Percentiles rank a stretch among this genome's conserved stretches.
These are phyloP conservation scores for Pterula multifida DNA, from an alignment of 1,284 basidiomycete genomes.

Conservation along the genomic window DNA sequence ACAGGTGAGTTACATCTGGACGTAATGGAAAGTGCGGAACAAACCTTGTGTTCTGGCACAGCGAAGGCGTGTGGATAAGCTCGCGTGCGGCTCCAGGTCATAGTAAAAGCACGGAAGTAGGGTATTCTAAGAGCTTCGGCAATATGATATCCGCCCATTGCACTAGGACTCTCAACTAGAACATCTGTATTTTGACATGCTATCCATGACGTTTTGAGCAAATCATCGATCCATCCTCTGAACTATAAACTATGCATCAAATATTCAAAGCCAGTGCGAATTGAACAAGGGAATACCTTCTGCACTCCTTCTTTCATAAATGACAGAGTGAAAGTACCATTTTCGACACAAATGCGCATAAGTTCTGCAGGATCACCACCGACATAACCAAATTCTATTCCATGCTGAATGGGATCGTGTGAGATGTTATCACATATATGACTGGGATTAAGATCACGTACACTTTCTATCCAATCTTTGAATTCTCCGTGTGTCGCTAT, in stretches of 20 bases:
- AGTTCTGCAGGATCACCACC: conserved; percentile 96
- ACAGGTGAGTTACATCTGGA: conserved; percentile 12
- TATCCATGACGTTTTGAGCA: conserved; percentile 88
- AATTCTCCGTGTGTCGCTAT: conserved; percentile 95
- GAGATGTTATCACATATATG: not conserved
- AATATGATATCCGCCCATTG: conserved; percentile 98
- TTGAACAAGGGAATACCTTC: conserved; percentile 40
- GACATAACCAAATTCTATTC: conserved; percentile 87
- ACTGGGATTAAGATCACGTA: conserved; percentile 26
- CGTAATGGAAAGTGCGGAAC: conserved; percentile 5
- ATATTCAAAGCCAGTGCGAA: conserved; percentile 4
- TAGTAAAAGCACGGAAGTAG: conserved; percentile 88
- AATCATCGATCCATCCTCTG: conserved; percentile 93
- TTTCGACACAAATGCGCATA: conserved; percentile 90
- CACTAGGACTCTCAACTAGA: conserved; percentile 89
- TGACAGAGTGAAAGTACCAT: conserved; percentile 91
- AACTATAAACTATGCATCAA: conserved; percentile 41
- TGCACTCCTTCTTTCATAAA: conserved; percentile 85
- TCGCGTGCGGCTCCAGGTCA: conserved; percentile 75
- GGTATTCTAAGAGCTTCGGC: conserved; percentile 90
- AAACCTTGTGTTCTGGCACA: conserved; percentile 80
- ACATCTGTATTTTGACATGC: conserved; percentile 93
- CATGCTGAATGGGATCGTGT: conserved; percentile 44
- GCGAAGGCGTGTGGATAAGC: conserved; percentile 98
- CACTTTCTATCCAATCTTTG: conserved; percentile 88